A percentile compares a stretch with the other conserved stretches of the same genome.
phyloP scores from a whole-genome alignment of 805 yeast genomes.

The Saturnispora dispora region DNA sequence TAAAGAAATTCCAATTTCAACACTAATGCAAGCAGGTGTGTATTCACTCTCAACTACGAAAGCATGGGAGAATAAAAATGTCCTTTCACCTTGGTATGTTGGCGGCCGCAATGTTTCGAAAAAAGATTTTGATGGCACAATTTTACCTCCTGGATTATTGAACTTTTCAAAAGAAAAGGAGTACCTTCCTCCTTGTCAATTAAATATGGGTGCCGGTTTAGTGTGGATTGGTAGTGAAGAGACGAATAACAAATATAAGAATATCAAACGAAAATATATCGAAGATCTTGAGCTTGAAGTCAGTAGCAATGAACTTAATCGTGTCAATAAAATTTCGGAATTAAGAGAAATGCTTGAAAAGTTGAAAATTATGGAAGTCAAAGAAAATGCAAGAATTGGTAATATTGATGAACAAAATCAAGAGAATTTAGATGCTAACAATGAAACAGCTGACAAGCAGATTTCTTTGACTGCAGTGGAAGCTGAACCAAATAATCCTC shows the following conservation, averaged over 20 bases:
- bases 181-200: constrained; percentile 65
- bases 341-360: constrained; percentile 24
- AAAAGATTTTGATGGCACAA: constrained; percentile 46
- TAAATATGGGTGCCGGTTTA: constrained; percentile 85
- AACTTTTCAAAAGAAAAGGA: constrained; percentile 45
- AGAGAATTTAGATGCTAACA: constrained; percentile 11
- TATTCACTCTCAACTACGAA: constrained; percentile 71
- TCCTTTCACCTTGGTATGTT: constrained; percentile 83
- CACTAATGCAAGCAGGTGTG: constrained; percentile 83
- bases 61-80: constrained; percentile 84
- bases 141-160: constrained; percentile 56
- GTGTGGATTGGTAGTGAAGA: constrained; percentile 62
- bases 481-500: constrained; percentile 18
- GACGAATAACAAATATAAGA: constrained; percentile 30
- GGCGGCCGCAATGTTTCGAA: constrained; percentile 61
- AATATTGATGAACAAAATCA: constrained; percentile 12
- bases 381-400: neutral
- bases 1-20: constrained; percentile 71
- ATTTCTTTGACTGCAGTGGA: constrained; percentile 1
- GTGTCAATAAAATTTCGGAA: constrained; percentile 22
- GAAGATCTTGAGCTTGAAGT: constrained; percentile 24
- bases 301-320: constrained; percentile 23
- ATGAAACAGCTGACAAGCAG: neutral
- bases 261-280: constrained; percentile 18
- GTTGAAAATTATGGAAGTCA: constrained; percentile 14